phyloP scores from a whole-genome alignment of 2,329 filamentous ascomycete genomes.

The Pyricularia grisea region DNA sequence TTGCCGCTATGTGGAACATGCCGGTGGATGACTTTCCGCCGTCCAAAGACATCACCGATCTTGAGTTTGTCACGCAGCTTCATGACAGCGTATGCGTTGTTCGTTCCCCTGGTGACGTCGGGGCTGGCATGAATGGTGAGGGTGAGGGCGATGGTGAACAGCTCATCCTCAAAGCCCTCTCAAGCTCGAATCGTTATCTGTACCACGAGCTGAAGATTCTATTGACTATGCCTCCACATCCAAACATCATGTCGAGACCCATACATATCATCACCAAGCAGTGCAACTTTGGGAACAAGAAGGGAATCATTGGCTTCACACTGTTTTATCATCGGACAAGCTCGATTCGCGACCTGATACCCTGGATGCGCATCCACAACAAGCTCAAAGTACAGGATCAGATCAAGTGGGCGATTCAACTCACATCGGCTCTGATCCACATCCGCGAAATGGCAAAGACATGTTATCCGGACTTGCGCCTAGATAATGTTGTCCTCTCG shows the following conservation, averaged over 20 bases:
- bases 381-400: constrained; percentile 32
- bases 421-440: constrained; percentile 41
- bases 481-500: constrained; percentile 50
- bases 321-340: constrained; percentile 44
- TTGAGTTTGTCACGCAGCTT: constrained; percentile 43
- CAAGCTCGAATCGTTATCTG: constrained; percentile 47
- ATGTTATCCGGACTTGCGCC: constrained; percentile 49
- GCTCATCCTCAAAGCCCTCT: constrained; percentile 49
- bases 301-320: constrained; percentile 46
- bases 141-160: constrained; percentile 16
- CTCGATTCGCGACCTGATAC: constrained; percentile 44
- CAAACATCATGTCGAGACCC: constrained; percentile 41
- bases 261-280: constrained; percentile 45
- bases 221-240: constrained; percentile 38
- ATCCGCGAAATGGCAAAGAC: constrained; percentile 32
- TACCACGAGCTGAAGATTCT: constrained; percentile 52
- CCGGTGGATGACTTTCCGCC: constrained; percentile 28
- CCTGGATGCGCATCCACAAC: constrained; percentile 36
- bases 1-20: constrained; percentile 34
- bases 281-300: constrained; percentile 46
- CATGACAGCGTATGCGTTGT: constrained; percentile 53
- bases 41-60: constrained; percentile 35
- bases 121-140: neutral
- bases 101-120: constrained; percentile 11
- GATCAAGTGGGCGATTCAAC: constrained; percentile 43